Conservation (phyloP, 1,284 basidiomycete species). For the Pterulicium gracile region DNA sequence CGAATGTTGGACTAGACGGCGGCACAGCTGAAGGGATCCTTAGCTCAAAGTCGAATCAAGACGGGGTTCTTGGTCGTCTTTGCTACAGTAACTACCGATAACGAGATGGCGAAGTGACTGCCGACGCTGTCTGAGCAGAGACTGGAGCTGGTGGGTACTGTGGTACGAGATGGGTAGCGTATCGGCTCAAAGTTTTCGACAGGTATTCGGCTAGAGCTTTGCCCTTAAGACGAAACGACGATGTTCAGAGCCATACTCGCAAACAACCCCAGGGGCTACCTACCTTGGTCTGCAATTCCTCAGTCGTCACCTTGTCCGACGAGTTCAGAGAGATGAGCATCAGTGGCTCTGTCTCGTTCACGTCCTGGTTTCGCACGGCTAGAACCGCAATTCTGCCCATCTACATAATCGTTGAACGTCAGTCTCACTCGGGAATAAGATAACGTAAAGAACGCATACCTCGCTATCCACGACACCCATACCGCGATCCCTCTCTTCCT, state of each 20-base stretch:
- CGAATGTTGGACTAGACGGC: too few relatives aligned
- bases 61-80: too few relatives aligned
- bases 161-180: not conserved
- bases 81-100: not conserved
- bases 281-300: not conserved
- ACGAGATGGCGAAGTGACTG: not conserved
- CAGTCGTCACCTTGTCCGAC: not conserved
- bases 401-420: not conserved
- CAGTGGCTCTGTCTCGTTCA: not conserved
- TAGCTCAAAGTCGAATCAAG: too few relatives aligned
- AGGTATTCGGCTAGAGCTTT: not conserved
- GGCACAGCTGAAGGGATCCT: too few relatives aligned
- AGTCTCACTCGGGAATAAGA: not conserved
- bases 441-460: constrained; percentile 11
- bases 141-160: not conserved
- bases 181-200: not conserved
- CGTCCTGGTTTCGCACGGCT: not conserved
- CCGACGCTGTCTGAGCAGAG: not conserved
- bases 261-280: not conserved
- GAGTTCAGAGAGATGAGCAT: not conserved
- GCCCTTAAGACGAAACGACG: not conserved
- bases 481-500: constrained; percentile 51
- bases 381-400: not conserved
- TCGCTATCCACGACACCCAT: constrained; percentile 65
- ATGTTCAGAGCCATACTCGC: not conserved